These are phyloP conservation scores for Penicillium brasilianum DNA, from an alignment of 2,329 filamentous ascomycete genomes.

Conservation along the genomic window DNA sequence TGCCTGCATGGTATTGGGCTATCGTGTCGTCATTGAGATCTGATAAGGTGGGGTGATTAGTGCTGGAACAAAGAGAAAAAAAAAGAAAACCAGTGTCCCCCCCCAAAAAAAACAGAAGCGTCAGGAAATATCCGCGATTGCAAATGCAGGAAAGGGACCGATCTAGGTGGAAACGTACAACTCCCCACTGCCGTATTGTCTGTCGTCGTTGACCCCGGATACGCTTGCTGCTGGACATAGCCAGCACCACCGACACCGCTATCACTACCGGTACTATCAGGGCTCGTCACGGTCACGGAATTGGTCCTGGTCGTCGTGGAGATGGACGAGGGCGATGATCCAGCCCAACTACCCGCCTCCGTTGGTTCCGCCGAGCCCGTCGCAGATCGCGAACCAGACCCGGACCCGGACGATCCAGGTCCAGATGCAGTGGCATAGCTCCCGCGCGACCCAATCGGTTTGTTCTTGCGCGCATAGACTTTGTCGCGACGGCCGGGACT, in stretches of 20 bases:
- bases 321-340: conserved; percentile 27
- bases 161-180: background rate
- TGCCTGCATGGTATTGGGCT: conserved; percentile 9
- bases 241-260: conserved; percentile 9
- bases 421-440: background rate
- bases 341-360: conserved; percentile 25
- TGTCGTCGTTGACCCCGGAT: conserved; percentile 14
- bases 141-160: background rate
- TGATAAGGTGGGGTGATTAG: conserved; percentile 1
- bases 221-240: background rate
- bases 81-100: no score
- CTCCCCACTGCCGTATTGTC: background rate
- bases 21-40: conserved; percentile 14
- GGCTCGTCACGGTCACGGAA: conserved; percentile 27
- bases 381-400: background rate
- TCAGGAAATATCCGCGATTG: background rate
- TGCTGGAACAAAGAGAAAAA: background rate
- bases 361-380: conserved; percentile 2
- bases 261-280: conserved; percentile 31
- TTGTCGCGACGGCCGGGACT: background rate
- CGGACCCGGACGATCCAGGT: background rate
- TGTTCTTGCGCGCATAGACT: conserved; percentile 4
- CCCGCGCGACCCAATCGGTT: background rate
- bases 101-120: background rate
- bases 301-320: conserved; percentile 23